Base-by-base conservation (phyloP, 495 filamentous ascomycete species). In the Chaetomium fimeti region DNA sequence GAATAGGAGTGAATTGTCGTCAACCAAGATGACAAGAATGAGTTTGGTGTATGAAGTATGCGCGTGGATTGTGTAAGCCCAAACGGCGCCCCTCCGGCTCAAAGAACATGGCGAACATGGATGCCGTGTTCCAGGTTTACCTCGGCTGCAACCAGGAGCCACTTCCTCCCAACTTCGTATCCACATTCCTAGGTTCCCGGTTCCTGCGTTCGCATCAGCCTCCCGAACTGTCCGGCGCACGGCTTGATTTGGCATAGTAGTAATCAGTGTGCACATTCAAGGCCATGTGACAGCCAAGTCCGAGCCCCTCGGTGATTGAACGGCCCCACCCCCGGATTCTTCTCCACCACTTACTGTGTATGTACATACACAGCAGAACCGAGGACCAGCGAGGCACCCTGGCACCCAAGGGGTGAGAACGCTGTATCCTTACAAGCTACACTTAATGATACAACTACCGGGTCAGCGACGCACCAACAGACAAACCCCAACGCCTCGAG, bases 381-480 rank as follows among this genome's bases (percentile, higher is more conserved):
- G 5, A 36, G 8, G 32, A 36, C 32, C 32, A 36, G 32, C 3
- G 7, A 32, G 29, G 7, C 29, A 32, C 3, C 32, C 8, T n/a
- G 13, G 15, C 2, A 53, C 48, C 48, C 16, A 32, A 24, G 18
- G 0, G 8, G 6, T 24, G 16, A 32, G 18, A 40, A 42, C 22
- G 38, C 22, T 32, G 24, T 15, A 22, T 25, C n/a, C 24, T 20
- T 49, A 49, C n/a, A 62, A 13, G 51, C 40, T 62, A 55, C 48
- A 56, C 12, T 47, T 62, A 56, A 28, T 62, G 49, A 55, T 62
- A 62, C 60, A 62, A 62, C 9, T 9, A 53, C 47, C 2, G 20
- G 16, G 29, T 18, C 12, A 20, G 18, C 15, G 24, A 24, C 38
- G 32, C 38, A 43, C 2, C 36, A 40, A 25, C 24, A 24, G 13